Conservation (phyloP, 2,329 filamentous ascomycete species). For the Scedosporium minutisporum region DNA sequence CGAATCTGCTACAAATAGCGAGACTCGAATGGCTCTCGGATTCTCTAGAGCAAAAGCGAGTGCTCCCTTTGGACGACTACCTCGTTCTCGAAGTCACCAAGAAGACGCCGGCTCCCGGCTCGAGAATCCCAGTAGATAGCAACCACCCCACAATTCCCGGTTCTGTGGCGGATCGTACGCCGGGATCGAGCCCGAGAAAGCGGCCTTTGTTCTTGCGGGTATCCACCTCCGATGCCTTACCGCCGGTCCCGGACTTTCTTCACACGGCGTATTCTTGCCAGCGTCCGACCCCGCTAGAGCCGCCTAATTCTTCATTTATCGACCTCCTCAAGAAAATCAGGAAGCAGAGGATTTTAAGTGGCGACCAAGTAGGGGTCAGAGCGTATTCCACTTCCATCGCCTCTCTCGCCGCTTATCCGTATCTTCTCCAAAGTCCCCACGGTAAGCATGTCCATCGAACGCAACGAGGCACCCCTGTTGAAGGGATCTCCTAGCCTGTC, state of each 20-base stretch:
- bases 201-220: constrained; percentile 45
- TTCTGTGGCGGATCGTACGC: constrained; percentile 10
- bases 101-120: background rate
- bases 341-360: constrained; percentile 57
- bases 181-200: background rate
- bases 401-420: constrained; percentile 70
- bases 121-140: no score
- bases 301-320: constrained; percentile 70
- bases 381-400: constrained; percentile 87
- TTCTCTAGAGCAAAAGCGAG: constrained; percentile 31
- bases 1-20: constrained; percentile 38
- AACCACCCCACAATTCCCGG: background rate
- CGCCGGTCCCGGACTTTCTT: constrained; percentile 58
- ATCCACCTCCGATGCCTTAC: constrained; percentile 68
- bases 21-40: constrained; percentile 49
- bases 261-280: constrained; percentile 65
- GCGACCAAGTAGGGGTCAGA: constrained; percentile 69
- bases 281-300: constrained; percentile 58
- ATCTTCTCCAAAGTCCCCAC: constrained; percentile 27
- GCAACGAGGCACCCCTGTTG: background rate
- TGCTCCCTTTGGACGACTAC: constrained; percentile 41
- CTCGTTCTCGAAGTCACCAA: constrained; percentile 43
- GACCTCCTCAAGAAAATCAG: constrained; percentile 65
- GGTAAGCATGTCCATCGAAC: constrained; percentile 22
- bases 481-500: background rate